phyloP scores from a whole-genome alignment of 768 basidiomycete genomes.

The Candolleomyces efflorescens region DNA sequence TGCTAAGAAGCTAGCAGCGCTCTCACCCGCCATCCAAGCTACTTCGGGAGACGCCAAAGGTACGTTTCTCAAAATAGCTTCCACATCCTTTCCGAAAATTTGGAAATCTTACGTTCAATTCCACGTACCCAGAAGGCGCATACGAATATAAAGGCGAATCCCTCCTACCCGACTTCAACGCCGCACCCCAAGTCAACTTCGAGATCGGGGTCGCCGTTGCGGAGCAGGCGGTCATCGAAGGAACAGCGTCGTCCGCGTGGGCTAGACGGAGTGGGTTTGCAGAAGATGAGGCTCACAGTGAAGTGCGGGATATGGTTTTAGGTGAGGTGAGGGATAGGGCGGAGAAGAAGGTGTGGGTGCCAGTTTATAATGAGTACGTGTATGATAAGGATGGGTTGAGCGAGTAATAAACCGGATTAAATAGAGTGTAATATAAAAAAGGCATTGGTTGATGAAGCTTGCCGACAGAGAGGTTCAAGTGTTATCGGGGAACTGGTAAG shows the following conservation, averaged over 20 bases:
- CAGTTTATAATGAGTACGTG: constrained; percentile 60
- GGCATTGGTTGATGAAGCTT: background rate
- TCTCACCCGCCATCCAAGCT: constrained; percentile 58
- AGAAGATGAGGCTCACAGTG: constrained; percentile 9
- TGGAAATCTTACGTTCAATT: constrained; percentile 21
- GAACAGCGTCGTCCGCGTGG: constrained; percentile 58
- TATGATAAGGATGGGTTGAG: constrained; percentile 54
- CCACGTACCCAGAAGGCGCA: background rate
- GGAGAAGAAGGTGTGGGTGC: constrained; percentile 53
- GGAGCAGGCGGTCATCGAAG: constrained; percentile 73
- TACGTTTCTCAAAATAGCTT: no score
- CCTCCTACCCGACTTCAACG: constrained; percentile 72
- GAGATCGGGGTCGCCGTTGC: constrained; percentile 83
- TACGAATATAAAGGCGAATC: constrained; percentile 57
- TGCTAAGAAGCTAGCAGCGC: constrained; percentile 64
- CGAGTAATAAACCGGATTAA: no score
- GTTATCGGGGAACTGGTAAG: background rate
- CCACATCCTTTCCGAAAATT: constrained; percentile 7
- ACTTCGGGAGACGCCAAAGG: background rate
- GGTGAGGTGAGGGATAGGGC: constrained; percentile 53
- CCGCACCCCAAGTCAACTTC: constrained; percentile 70
- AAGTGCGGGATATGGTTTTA: constrained; percentile 19
- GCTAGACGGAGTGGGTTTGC: constrained; percentile 11
- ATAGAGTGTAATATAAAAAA: no score
- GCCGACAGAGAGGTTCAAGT: background rate